These are phyloP conservation scores for Amaranthus cruentus DNA, from an alignment of 148 eudicot genomes.

Conservation along the genomic window DNA sequence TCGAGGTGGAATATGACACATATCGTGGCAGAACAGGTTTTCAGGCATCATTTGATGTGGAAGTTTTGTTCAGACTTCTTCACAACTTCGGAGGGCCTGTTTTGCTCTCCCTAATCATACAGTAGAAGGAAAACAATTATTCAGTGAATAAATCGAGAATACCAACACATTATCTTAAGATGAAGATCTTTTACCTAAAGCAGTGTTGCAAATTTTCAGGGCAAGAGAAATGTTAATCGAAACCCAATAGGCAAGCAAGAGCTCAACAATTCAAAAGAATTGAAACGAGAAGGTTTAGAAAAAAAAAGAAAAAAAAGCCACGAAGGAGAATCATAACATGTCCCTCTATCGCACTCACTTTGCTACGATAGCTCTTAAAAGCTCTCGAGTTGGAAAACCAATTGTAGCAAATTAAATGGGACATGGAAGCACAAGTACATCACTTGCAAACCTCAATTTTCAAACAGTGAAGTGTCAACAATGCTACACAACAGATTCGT, in stretches of 20 bases:
- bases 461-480: no score
- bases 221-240: neutral
- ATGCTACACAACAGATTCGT: neutral
- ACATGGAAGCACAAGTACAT: no score
- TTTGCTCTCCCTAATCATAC: slow-evolving; percentile 26
- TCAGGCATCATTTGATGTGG: slow-evolving; percentile 11
- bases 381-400: no score
- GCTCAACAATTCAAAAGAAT: neutral
- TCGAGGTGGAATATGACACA: slow-evolving; percentile 9
- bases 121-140: neutral
- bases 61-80: slow-evolving; percentile 20
- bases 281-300: no score
- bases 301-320: no score
- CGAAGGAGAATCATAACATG: no score
- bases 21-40: slow-evolving; percentile 14
- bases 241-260: neutral
- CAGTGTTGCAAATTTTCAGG: neutral
- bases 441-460: no score
- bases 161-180: neutral
- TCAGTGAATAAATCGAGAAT: neutral
- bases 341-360: no score
- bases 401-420: no score
- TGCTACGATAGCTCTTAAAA: no score
- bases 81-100: slow-evolving; percentile 16
- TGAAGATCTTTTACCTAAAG: neutral